Conservation (phyloP, 257 asterid species). For the Salvia rosmarinus region DNA sequence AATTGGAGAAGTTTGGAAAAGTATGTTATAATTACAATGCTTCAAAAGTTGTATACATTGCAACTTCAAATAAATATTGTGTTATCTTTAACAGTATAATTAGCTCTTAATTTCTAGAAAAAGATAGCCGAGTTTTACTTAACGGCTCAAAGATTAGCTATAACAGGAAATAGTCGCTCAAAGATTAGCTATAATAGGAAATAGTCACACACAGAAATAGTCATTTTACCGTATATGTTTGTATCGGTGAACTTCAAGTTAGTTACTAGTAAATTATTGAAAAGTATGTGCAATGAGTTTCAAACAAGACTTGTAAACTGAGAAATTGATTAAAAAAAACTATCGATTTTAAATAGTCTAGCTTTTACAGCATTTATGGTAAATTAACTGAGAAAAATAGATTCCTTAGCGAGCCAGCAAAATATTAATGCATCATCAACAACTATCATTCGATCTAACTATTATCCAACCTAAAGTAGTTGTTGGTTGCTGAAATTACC, state of each 20-base stretch:
- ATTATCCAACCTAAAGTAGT: constrained; percentile 32
- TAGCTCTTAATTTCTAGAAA: too few species aligned
- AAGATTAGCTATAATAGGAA: too few species aligned
- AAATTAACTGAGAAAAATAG: background rate
- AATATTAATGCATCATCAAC: constrained; percentile 24
- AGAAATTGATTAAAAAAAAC: background rate
- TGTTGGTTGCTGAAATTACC: constrained; percentile 25
- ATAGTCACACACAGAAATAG: too few species aligned
- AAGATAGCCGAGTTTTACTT: background rate
- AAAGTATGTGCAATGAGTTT: background rate
- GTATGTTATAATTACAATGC: too few species aligned
- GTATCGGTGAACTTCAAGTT: too few species aligned
- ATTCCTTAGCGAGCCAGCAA: constrained; percentile 16
- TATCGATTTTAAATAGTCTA: background rate
- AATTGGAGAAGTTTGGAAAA: too few species aligned
- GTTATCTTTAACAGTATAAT: too few species aligned
- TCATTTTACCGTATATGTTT: too few species aligned
- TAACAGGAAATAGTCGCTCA: too few species aligned
- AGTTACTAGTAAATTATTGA: too few species aligned
- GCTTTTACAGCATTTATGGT: background rate
- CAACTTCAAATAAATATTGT: too few species aligned
- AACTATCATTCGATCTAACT: constrained; percentile 19
- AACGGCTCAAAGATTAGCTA: background rate
- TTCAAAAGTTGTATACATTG: too few species aligned
- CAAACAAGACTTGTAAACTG: background rate